phyloP scores from a whole-genome alignment of 176 grass and related monocot genomes.

The Bolboschoenus planiculmis region DNA sequence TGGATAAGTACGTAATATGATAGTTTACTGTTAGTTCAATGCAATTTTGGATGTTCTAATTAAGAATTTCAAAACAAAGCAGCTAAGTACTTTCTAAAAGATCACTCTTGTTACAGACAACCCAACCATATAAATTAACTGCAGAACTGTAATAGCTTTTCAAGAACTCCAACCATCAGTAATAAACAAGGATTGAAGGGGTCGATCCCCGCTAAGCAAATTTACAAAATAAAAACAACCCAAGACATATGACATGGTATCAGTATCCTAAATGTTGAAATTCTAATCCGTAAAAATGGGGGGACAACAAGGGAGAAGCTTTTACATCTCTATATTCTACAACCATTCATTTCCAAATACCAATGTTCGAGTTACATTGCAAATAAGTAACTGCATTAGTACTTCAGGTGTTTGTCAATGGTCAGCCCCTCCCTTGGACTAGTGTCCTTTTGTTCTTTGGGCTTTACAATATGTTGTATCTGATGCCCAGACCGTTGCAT shows the following conservation, averaged over 20 bases:
- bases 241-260: not conserved
- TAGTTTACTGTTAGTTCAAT: not conserved
- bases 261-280: not conserved
- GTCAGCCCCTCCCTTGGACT: not conserved
- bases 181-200: not conserved
- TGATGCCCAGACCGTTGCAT: slow-evolving; percentile 86
- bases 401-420: not conserved
- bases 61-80: not conserved
- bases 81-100: not conserved
- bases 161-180: not conserved
- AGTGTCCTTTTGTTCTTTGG: not conserved
- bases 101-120: not conserved
- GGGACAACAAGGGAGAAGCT: not conserved
- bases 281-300: slow-evolving; percentile 10
- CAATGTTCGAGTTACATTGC: not conserved
- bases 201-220: not conserved
- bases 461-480: slow-evolving; percentile 57
- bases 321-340: slow-evolving; percentile 15
- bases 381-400: not conserved
- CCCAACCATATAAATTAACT: not conserved
- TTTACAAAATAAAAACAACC: not conserved
- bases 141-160: not conserved
- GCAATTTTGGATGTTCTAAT: not conserved
- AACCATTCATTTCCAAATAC: slow-evolving; percentile 17
- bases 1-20: not conserved